Percentiles rank a stretch among this genome's conserved stretches.
phyloP scores from a whole-genome alignment of 2,329 filamentous ascomycete genomes.

The Beauveria pseudobassiana region DNA sequence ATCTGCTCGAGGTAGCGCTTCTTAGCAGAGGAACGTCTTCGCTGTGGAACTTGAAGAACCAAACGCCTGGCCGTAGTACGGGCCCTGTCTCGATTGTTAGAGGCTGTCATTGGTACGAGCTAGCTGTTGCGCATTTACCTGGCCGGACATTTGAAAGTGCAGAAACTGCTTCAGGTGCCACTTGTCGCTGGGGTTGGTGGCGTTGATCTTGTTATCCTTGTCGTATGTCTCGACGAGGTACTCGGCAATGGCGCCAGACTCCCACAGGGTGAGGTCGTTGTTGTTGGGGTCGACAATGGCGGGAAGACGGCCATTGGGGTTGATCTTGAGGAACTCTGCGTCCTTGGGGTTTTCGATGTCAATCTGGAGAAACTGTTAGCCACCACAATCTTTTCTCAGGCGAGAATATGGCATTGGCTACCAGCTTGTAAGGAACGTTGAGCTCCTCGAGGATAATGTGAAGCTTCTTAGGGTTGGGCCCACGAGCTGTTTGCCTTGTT shows the following conservation, averaged over 20 bases:
- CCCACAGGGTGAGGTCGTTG: slow-evolving; percentile 15
- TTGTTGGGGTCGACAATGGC: slow-evolving; percentile 17
- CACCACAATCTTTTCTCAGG: not conserved
- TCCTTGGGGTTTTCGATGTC: slow-evolving; percentile 3
- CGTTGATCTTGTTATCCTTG: slow-evolving; percentile 13
- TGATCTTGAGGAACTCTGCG: slow-evolving; percentile 13
- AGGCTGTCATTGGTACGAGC: not conserved
- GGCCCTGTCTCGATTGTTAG: slow-evolving; percentile 17
- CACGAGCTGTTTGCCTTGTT: slow-evolving; percentile 5
- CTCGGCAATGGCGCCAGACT: slow-evolving; percentile 17
- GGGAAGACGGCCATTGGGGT: slow-evolving; percentile 14
- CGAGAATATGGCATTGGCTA: not conserved
- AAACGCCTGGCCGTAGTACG: slow-evolving; percentile 21
- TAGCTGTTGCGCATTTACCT: not conserved
- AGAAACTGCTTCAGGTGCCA: slow-evolving; percentile 18
- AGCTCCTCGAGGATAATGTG: slow-evolving; percentile 18
- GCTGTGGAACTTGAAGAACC: slow-evolving; percentile 16
- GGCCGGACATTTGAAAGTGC: slow-evolving; percentile 18
- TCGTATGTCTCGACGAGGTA: slow-evolving; percentile 18
- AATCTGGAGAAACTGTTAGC: not conserved
- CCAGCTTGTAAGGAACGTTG: slow-evolving; percentile 17
- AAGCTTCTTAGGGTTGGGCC: slow-evolving; percentile 16
- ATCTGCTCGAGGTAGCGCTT: slow-evolving; percentile 21
- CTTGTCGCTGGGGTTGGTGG: slow-evolving; percentile 13
- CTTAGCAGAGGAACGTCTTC: slow-evolving; percentile 18